phyloP scores from a whole-genome alignment of 208 protist species.

The Leishmania aethiopica region DNA sequence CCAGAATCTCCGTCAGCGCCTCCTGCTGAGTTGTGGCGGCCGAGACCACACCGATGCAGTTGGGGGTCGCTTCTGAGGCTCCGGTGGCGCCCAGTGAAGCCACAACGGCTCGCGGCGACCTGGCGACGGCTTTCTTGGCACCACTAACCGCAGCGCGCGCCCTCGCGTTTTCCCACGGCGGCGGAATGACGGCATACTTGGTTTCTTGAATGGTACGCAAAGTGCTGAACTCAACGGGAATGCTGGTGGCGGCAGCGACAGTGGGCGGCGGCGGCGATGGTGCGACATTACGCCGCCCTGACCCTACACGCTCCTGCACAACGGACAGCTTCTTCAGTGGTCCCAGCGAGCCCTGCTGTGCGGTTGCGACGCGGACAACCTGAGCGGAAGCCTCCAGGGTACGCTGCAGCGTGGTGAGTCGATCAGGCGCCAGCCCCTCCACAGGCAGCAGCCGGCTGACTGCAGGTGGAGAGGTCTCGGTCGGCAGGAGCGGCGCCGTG shows the following conservation, averaged over 20 bases:
- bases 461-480: background rate
- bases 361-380: conserved; percentile 8
- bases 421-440: conserved; percentile 5
- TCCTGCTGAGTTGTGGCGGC: conserved; percentile 21
- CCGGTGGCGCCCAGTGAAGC: background rate
- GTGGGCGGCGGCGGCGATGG: background rate
- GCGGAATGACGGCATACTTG: conserved; percentile 54
- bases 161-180: conserved; percentile 49
- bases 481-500: background rate
- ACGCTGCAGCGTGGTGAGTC: conserved; percentile 17
- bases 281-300: background rate
- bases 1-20: conserved; percentile 28
- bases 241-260: background rate
- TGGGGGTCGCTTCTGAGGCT: background rate
- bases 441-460: conserved; percentile 3
- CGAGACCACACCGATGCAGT: conserved; percentile 16
- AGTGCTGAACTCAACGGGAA: conserved; percentile 6
- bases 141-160: background rate
- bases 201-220: conserved; percentile 34
- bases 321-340: background rate
- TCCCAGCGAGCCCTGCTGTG: background rate
- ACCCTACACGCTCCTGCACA: background rate
- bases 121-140: background rate
- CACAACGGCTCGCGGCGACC: background rate
- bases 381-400: conserved; percentile 20